phyloP scores from a whole-genome alignment of 129 eudicot species.

The Cynara cardunculus region DNA sequence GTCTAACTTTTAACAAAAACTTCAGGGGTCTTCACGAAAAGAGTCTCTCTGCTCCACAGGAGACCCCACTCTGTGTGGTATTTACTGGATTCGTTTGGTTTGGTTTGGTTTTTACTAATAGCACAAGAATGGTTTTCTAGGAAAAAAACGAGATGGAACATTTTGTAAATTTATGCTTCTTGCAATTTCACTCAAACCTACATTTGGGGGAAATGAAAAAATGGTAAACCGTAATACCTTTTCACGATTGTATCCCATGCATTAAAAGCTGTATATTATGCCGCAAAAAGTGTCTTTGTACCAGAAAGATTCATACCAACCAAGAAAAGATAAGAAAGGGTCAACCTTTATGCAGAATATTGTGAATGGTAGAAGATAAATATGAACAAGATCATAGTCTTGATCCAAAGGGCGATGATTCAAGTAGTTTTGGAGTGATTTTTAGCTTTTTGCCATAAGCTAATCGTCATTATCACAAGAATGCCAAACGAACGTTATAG shows the following conservation, averaged over 20 bases:
- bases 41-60: neutral
- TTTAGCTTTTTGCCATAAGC: neutral
- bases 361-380: neutral
- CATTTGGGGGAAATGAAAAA: neutral
- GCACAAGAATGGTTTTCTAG: neutral
- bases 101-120: neutral
- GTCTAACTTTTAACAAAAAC: neutral
- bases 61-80: neutral
- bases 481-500: neutral
- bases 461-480: neutral
- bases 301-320: neutral
- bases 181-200: neutral
- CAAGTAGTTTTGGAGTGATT: neutral
- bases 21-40: neutral
- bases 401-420: neutral
- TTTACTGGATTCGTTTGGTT: neutral
- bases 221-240: neutral
- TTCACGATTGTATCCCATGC: neutral
- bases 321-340: neutral
- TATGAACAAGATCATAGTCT: neutral
- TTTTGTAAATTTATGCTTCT: slow-evolving; percentile 1
- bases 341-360: neutral
- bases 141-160: neutral
- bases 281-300: neutral
- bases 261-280: neutral